Conservation (phyloP, 2,329 filamentous ascomycete genomes). For the Fusarium nygamai region DNA sequence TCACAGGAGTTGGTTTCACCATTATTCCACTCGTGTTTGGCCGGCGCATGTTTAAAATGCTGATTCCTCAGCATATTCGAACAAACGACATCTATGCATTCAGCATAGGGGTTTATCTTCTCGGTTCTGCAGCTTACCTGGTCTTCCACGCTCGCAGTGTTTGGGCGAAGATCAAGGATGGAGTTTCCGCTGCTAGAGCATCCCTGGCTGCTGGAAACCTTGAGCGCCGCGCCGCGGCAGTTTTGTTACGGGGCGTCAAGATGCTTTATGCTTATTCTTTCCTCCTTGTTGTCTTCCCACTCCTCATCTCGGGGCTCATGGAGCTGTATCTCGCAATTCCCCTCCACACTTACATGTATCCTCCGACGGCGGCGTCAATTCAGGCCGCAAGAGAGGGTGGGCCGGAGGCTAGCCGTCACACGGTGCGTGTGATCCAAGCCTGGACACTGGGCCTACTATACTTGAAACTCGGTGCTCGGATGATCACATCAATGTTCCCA, state of each 20-base stretch:
- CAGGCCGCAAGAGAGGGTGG: conserved; percentile 41
- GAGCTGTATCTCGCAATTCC: conserved; percentile 92
- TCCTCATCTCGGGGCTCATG: conserved; percentile 80
- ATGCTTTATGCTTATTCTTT: conserved; percentile 80
- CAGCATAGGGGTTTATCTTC: conserved; percentile 85
- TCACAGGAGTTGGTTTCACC: conserved; percentile 85
- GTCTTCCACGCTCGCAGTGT: conserved; percentile 61
- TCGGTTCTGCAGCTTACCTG: conserved; percentile 75
- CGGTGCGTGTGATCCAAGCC: conserved; percentile 87
- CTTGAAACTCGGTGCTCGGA: conserved; percentile 78
- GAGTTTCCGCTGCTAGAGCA: conserved; percentile 36
- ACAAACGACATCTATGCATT: conserved; percentile 98
- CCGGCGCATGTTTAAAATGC: conserved; percentile 76
- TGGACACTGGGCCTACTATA: conserved; percentile 96
- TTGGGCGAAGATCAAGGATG: conserved; percentile 46
- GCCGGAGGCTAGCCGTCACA: conserved; percentile 61
- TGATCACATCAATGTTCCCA: conserved; percentile 74
- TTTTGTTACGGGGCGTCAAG: conserved; percentile 49
- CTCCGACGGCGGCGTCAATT: conserved; percentile 45
- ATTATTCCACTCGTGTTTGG: conserved; percentile 89
- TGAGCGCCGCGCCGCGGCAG: conserved; percentile 40
- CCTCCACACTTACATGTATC: conserved; percentile 79
- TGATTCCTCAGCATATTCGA: conserved; percentile 76
- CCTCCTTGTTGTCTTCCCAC: conserved; percentile 81
- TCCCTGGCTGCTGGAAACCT: conserved; percentile 38